Conservation (phyloP, 257 asterid species). For the Primulina huaijiensis region DNA sequence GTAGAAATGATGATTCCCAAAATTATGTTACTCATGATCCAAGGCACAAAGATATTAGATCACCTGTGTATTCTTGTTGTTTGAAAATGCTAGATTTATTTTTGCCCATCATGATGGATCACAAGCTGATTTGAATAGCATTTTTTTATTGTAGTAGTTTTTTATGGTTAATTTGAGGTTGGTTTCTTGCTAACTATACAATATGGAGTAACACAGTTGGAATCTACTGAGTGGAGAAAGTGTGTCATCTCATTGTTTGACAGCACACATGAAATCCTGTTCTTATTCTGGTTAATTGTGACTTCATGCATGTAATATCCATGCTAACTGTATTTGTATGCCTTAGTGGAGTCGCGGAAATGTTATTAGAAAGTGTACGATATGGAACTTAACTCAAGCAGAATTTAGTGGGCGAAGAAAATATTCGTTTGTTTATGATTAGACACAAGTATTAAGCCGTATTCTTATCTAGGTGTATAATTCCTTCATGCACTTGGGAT, state of each 20-base stretch:
- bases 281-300: not conserved
- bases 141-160: not conserved
- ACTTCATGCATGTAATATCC: not conserved
- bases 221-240: constrained; percentile 10
- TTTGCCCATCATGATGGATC: constrained; percentile 4
- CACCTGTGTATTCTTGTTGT: constrained; percentile 8
- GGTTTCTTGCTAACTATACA: constrained; percentile 2
- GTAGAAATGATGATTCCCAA: constrained; percentile 1
- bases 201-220: not conserved
- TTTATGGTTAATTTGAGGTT: constrained; percentile 4
- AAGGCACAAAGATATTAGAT: constrained; percentile 3
- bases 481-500: not conserved
- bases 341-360: constrained; percentile 13
- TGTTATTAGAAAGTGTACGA: constrained; percentile 14
- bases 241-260: constrained; percentile 2
- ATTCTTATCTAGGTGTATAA: not conserved
- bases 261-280: not conserved
- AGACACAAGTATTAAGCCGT: not conserved
- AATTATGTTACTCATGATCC: constrained; percentile 9
- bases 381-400: constrained; percentile 6
- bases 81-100: constrained; percentile 21
- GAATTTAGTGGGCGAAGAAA: constrained; percentile 8
- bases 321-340: constrained; percentile 5
- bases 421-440: not conserved
- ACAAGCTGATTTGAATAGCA: constrained; percentile 6